These are phyloP conservation scores for Grifola frondosa DNA, from an alignment of 1,284 basidiomycete species.

Conservation along the genomic window DNA sequence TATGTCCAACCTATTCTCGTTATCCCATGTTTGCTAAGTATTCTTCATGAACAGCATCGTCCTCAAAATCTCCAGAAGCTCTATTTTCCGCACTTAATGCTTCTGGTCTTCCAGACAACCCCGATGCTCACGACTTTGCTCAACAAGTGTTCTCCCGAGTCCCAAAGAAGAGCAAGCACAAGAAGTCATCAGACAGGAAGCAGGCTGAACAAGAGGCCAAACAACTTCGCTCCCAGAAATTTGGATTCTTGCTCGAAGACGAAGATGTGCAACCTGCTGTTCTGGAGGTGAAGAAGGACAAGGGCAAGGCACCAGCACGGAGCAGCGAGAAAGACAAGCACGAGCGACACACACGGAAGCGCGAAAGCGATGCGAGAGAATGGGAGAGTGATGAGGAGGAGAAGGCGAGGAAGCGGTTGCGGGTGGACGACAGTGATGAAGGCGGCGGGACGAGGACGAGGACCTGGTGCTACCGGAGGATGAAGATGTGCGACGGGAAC, in stretches of 20 bases:
- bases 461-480: constrained; percentile 63
- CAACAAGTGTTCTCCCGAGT: constrained; percentile 74
- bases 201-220: constrained; percentile 72
- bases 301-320: constrained; percentile 37
- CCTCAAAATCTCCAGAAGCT: constrained; percentile 77
- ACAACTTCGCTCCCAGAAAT: constrained; percentile 71
- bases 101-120: constrained; percentile 78
- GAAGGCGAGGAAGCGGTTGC: constrained; percentile 64
- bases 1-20: constrained; percentile 34
- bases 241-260: constrained; percentile 79
- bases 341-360: constrained; percentile 72
- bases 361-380: constrained; percentile 75
- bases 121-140: constrained; percentile 80
- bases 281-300: constrained; percentile 47
- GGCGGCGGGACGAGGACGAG: constrained; percentile 30
- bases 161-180: constrained; percentile 73
- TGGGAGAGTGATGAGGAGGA: constrained; percentile 92
- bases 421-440: constrained; percentile 43
- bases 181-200: constrained; percentile 55
- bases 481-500: constrained; percentile 69
- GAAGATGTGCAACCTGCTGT: constrained; percentile 45
- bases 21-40: constrained; percentile 11
- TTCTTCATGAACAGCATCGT: constrained; percentile 54
- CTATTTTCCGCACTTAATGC: constrained; percentile 75
- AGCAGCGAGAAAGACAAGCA: constrained; percentile 46